Base-by-base conservation (phyloP, 2,329 filamentous ascomycete species). In the Clarireedia paspali region DNA sequence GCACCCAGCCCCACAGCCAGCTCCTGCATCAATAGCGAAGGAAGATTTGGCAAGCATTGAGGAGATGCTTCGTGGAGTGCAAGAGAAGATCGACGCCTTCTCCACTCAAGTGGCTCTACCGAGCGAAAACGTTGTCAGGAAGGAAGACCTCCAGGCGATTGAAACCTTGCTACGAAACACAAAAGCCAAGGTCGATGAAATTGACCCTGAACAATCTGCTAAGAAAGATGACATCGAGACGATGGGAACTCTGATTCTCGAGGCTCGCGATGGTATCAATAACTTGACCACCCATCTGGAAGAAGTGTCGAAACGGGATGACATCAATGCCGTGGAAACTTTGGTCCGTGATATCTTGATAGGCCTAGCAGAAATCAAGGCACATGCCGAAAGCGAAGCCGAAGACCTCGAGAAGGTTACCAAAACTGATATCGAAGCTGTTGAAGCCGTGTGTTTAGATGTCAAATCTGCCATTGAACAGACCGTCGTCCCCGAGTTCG, bases 81-180 rank as follows among this genome's bases (percentile, higher is more conserved):
- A 87, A 58, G 78, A 77, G 10, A 77, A 79, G 7, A 75, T 88
- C n/a, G 73, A 77, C 56, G 73, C 73, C 26, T 68, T 81, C 57
- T 66, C 77, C 63, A 64, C 77, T 62, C 68, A 74, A n/a, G 73
- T 72, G 54, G 70, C 38, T 9, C 47, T 59, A 15, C 49, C 59
- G 5, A 58, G 65, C 45, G 64, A 66, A 44, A 82, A 84, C 39
- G 70, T 77, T 2, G 84, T 87, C 5, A 83, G 78, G 34, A 89
- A 89, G 67, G 90, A 96, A 62, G 91, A 97, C 64, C 89, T 91
- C 0, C 84, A 92, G 59, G 90, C 90, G 10, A 91, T 97, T 57
- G 92, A 96, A 70, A 95, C 88, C 0, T 84, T 97, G 49, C 78
- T 97, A 12, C 84, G 87, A 44, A 96, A 95, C 68, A 91, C 91